Evolutionary conservation across 352 stramenopile species (phyloP).

Genomic region (Phytophthora pistaciae): DNA sequence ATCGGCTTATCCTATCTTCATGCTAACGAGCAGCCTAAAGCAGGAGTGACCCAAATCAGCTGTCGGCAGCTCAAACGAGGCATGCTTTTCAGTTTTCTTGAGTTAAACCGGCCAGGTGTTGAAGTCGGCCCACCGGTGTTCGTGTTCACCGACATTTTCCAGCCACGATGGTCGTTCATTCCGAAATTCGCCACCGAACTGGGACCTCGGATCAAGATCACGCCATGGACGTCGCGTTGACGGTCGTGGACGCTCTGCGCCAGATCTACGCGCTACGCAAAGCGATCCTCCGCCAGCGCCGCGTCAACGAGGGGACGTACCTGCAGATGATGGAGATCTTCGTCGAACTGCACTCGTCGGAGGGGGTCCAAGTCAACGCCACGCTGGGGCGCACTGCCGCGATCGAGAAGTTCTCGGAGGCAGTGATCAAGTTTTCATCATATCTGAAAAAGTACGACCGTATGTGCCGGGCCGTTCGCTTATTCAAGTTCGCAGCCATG

Average conservation of each 20-base stretch:
- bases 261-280: slow-evolving; percentile 22
- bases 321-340: slow-evolving; percentile 27
- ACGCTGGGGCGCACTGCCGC: slow-evolving; percentile 12
- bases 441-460: slow-evolving; percentile 32
- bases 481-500: slow-evolving; percentile 30
- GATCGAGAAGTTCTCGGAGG: slow-evolving; percentile 15
- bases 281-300: slow-evolving; percentile 9
- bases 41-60: neutral
- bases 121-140: slow-evolving; percentile 10
- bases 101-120: neutral
- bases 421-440: slow-evolving; percentile 8
- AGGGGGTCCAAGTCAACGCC: slow-evolving; percentile 12
- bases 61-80: neutral
- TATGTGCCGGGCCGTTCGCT: slow-evolving; percentile 22
- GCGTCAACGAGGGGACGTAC: slow-evolving; percentile 20
- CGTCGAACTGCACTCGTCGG: slow-evolving; percentile 4
- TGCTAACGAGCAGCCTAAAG: neutral
- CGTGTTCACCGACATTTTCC: slow-evolving; percentile 8
- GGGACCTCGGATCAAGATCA: neutral
- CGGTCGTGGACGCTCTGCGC: slow-evolving; percentile 4
- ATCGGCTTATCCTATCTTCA: neutral
- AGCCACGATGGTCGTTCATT: slow-evolving; percentile 11
- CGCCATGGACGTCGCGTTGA: slow-evolving; percentile 3
- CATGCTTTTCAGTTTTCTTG: neutral
- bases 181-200: slow-evolving; percentile 11